phyloP scores from a whole-genome alignment of 228 moss, liverwort and hornwort species.

The Sphagnum fallax region DNA sequence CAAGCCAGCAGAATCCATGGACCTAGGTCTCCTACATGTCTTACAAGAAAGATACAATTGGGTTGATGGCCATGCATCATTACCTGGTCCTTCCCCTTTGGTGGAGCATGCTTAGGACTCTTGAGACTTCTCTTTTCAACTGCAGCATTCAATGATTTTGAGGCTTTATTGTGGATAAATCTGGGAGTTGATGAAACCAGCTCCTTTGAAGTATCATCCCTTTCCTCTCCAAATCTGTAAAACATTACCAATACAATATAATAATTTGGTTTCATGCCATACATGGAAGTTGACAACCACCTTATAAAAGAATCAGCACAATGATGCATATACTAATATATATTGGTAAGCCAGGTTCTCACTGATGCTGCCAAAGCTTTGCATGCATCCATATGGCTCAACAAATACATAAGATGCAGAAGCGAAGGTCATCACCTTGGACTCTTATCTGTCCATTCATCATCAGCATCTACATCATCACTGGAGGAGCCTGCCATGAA shows the following conservation, averaged over 20 bases:
- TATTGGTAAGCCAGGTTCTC: too few relatives aligned
- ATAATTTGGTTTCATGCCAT: background rate
- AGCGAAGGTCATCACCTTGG: conserved; percentile 45
- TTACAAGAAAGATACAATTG: too few relatives aligned
- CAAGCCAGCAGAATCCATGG: too few relatives aligned
- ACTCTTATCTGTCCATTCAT: conserved; percentile 93
- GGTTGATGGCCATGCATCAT: too few relatives aligned
- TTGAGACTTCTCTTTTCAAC: conserved; percentile 9
- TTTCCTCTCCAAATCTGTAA: conserved; percentile 74
- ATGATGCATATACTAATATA: too few relatives aligned
- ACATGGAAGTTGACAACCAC: background rate
- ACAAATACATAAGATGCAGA: background rate
- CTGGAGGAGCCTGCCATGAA: conserved; percentile 96
- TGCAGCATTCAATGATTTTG: conserved; percentile 5
- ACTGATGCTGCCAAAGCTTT: background rate
- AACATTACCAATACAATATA: background rate
- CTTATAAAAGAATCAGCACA: background rate
- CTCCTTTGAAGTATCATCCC: conserved; percentile 55
- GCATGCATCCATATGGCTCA: background rate
- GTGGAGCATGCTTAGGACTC: conserved; percentile 25
- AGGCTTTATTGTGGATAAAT: too few relatives aligned
- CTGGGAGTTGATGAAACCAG: conserved; percentile 10
- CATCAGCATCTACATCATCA: conserved; percentile 77
- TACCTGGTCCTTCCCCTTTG: conserved; percentile 49
- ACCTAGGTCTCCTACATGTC: too few relatives aligned